Base-by-base conservation (phyloP, 2,329 filamentous ascomycete genomes). In the Stachybotrys chartarum region DNA sequence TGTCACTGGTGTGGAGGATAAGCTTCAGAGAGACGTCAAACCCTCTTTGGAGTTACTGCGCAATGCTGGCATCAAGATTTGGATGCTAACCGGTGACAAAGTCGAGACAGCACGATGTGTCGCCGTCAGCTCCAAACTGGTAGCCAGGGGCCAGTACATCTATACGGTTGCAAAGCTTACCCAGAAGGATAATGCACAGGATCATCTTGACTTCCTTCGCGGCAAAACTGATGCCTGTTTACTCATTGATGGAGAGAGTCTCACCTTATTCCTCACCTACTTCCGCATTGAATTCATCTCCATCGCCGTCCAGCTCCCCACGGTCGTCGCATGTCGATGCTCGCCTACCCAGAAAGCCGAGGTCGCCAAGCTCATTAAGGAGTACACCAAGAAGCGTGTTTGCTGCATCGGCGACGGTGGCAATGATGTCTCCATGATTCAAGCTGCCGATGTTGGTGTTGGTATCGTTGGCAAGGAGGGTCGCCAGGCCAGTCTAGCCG, bases 31-130 rank as follows among this genome's bases (percentile, higher is more conserved):
- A 59, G 91, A 97, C 66, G 94, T 99, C 66, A 99, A 97, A 70
- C 89, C 93, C 1, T 96, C 91, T 0, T 79, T 99, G 6, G 95
- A 99, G 71, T 83, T 99, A 6, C 82, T 99, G 53, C 90, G 94
- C 61, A 99, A 99, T 65, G 94, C 94, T 0, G 94, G 94, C 30
- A 94, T 99, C 74, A 97, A 97, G 72, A 97, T 99, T 52, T 99
- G 94, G 94, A 99, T 99, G 94, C 78, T 99, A 68, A 99, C 94
- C 0, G 94, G 94, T 50, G 94, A 99, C 78, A 99, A 99, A 73
- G 90, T 99, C 3, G 94, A 99, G 73, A 99, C 94, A 14, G 94
- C 94, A 16, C 86, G 94, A 42, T 99, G 94, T 71, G 93, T 99
- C 12, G 95, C 94, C 2, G 88, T 99, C 48, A 95, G 89, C 66